Evolutionary conservation across 2,329 filamentous ascomycete species (phyloP), one percentile per base, ranked within the genome.

Genomic region (Monilinia vaccinii-corymbosi): DNA sequence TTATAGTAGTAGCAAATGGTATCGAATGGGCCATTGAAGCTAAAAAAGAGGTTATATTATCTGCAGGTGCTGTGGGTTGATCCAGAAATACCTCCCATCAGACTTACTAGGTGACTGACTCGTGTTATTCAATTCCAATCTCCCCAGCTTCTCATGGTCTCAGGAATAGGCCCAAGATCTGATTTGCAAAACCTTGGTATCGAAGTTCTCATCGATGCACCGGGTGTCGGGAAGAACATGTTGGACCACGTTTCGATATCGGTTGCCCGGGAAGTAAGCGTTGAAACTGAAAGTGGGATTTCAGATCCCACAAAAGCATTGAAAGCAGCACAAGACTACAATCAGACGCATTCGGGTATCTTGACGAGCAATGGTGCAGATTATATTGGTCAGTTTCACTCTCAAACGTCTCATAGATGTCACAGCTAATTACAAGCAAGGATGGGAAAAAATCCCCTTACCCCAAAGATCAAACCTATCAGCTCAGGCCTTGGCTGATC

Each of bases 401-500:
- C 23, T 23, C 25, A 14, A 45, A 34, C 13, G 3, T 23, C 21
- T 14, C 14, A 32, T 8, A 7, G 16, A 18, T n/a, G 31, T 13
- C 3, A 44, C 4, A 45, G 18, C 51, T 55, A 18, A 55, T 9
- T 1, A 16, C 34, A 16, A 21, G n/a, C 10, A 4, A 55, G 45
- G 45, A 57, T 50, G 47, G 46, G 56, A 46, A 28, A 58, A 49
- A 75, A 36, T 62, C 36, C 46, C 60, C 4, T 1, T 9, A 28
- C 40, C 46, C 5, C 34, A 36, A 10, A 57, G 51, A 13, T 31
- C 45, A 4, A 73, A 72, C 40, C 67, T 71, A 51, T 69, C 75
- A 11, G 70, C 74, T 53, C 53, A 67, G 48, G 74, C 75, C 56
- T 75, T 75, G 8, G 32, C 50, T 8, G 32, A 45, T 61, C 64